phyloP scores from a whole-genome alignment of 2,329 filamentous ascomycete species.

The Dactylella cylindrospora region DNA sequence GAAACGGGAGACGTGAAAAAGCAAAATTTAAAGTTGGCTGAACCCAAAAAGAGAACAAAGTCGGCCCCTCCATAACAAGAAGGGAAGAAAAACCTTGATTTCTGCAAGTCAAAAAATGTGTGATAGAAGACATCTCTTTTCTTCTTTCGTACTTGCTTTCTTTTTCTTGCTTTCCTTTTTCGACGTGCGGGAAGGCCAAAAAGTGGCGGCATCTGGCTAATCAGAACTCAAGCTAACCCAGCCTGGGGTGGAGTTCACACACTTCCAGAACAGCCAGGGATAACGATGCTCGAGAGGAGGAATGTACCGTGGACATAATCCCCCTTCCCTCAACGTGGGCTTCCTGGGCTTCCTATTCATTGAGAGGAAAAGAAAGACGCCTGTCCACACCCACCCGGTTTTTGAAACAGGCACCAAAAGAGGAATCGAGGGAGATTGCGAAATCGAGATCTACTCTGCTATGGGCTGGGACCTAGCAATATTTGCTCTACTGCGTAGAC shows the following conservation, averaged over 20 bases:
- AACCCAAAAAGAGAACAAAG: conserved; percentile 6
- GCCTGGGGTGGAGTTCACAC: not conserved
- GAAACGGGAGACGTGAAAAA: conserved; percentile 22
- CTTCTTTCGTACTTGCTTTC: not conserved
- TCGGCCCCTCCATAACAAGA: too few relatives aligned
- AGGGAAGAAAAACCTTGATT: conserved; percentile 42
- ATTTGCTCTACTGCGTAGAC: too few relatives aligned
- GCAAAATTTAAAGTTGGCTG: conserved; percentile 31
- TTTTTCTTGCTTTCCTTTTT: not conserved
- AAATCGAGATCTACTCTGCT: too few relatives aligned
- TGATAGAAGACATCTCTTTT: too few relatives aligned
- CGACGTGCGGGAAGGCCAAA: conserved; percentile 11
- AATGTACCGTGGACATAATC: not conserved
- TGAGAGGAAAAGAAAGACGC: too few relatives aligned
- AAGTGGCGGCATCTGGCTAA: conserved; percentile 11
- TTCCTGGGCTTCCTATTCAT: too few relatives aligned
- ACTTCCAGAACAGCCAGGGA: not conserved
- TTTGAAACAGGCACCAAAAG: too few relatives aligned
- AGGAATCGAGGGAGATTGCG: too few relatives aligned
- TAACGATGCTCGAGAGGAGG: not conserved
- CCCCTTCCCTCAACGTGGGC: too few relatives aligned
- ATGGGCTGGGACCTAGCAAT: too few relatives aligned
- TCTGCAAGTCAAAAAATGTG: conserved; percentile 24
- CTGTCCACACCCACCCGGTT: too few relatives aligned
- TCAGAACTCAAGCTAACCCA: conserved; percentile 4